Evolutionary conservation across 768 basidiomycete species (phyloP).

Genomic region (Kwoniella bestiolae): DNA sequence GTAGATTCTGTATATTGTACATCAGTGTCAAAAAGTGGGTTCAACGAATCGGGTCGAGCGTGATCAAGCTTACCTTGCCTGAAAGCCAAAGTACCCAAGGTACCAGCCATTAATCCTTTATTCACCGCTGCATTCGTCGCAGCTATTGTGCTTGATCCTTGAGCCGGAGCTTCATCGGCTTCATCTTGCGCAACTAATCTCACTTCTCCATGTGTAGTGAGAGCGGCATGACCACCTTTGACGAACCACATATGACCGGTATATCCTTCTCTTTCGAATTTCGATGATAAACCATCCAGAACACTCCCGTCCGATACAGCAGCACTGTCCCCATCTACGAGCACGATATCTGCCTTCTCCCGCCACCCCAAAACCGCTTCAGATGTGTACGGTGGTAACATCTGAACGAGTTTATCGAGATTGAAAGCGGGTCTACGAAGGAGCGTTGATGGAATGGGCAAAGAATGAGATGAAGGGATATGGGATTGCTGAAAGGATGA

Average conservation of each 20-base stretch:
- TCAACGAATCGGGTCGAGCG: neutral
- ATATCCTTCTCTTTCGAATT: conserved; percentile 61
- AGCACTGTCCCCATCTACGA: conserved; percentile 81
- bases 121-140: neutral
- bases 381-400: conserved; percentile 68
- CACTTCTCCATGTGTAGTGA: conserved; percentile 64
- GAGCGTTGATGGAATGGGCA: conserved; percentile 91
- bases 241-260: conserved; percentile 74
- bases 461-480: conserved; percentile 71
- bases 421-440: conserved; percentile 88
- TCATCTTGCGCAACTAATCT: conserved; percentile 59
- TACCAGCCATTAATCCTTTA: conserved; percentile 33
- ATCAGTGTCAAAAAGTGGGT: neutral
- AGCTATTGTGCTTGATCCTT: conserved; percentile 1
- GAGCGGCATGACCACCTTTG: conserved; percentile 66
- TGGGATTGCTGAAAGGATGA: conserved; percentile 72
- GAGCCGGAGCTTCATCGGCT: conserved; percentile 59
- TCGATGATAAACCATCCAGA: conserved; percentile 56
- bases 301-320: conserved; percentile 64
- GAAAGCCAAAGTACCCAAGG: conserved; percentile 58
- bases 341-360: conserved; percentile 65
- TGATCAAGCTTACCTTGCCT: conserved; percentile 50
- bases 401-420: conserved; percentile 72
- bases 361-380: conserved; percentile 36
- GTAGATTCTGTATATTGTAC: conserved; percentile 40